phyloP scores from a whole-genome alignment of 257 asterid genomes.

The Fraxinus pennsylvanica region DNA sequence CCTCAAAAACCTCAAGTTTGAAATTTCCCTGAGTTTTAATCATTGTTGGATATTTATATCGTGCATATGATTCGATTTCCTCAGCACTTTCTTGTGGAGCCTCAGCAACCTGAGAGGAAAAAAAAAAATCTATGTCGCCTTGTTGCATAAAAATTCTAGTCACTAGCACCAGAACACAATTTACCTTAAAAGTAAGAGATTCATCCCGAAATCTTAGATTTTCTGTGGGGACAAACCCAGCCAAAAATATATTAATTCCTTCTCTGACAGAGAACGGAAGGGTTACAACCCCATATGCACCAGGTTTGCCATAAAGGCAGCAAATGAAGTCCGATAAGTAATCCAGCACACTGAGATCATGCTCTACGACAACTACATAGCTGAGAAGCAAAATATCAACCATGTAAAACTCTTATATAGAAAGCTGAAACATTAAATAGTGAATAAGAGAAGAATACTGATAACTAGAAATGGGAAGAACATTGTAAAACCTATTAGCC shows the following conservation, averaged over 20 bases:
- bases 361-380: constrained; percentile 95
- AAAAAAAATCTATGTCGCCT: constrained; percentile 16
- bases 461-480: constrained; percentile 16
- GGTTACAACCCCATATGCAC: constrained; percentile 95
- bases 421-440: neutral
- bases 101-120: constrained; percentile 73
- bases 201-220: constrained; percentile 90
- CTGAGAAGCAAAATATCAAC: constrained; percentile 42
- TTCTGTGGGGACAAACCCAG: constrained; percentile 97
- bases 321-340: constrained; percentile 95
- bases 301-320: constrained; percentile 96
- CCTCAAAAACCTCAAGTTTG: constrained; percentile 85
- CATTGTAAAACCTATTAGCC: constrained; percentile 59
- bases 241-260: constrained; percentile 92
- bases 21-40: constrained; percentile 87
- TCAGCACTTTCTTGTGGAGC: constrained; percentile 91
- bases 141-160: neutral
- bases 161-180: constrained; percentile 8
- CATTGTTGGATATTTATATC: constrained; percentile 92
- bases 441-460: neutral
- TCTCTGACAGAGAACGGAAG: constrained; percentile 98
- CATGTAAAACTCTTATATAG: constrained; percentile 15
- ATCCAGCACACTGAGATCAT: constrained; percentile 95
- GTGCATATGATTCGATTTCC: constrained; percentile 84
- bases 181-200: constrained; percentile 88